Base-by-base conservation (phyloP, 2,329 filamentous ascomycete genomes). In the Scortechinia acanthostroma region DNA sequence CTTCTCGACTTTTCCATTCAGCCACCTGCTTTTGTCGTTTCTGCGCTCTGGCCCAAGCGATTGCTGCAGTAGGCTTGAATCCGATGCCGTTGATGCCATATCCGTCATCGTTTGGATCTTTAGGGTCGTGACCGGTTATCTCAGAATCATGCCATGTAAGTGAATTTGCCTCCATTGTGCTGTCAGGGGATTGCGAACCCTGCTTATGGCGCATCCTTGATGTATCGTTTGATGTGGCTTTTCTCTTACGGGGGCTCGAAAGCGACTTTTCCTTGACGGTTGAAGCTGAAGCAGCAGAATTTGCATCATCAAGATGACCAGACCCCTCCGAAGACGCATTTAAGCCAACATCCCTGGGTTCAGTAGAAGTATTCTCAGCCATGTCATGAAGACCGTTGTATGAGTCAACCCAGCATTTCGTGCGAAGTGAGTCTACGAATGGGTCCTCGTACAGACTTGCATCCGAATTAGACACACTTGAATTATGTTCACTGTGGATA, bases 51-150 rank as follows among this genome's bases (percentile, higher is more conserved):
- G 70, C 70, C 60, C 74, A 74, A 1, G 76, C 77, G 22, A 78
- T 70, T 33, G 76, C 73, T 15, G 77, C 69, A 2, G 77, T 82
- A 3, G 79, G 78, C 47, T 70, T 71, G 58, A 82, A 83, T 0
- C 79, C 79, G 46, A 83, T 70, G 2, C 79, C 79, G 52, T 83
- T 82, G 50, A 83, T 72, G 3, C 79, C 79, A 45, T 76, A 75
- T 2, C 78, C 77, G 55, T 83, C 79, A 53, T 82, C 78, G 30
- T 71, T 72, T 4, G 74, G 73, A 45, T 79, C 74, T 3, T 62
- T 67, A 2, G 70, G 68, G 44, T 74, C 67, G 52, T 81, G 74
- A 14, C 77, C 77, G 3, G 78, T 83, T 53, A 83, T 82, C 54
- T 83, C 79, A 28, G 68, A 67, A 50, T 78, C 74, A 53, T 73